Conservation (phyloP, 106 monocot species). For the Amphibolis antarctica region DNA sequence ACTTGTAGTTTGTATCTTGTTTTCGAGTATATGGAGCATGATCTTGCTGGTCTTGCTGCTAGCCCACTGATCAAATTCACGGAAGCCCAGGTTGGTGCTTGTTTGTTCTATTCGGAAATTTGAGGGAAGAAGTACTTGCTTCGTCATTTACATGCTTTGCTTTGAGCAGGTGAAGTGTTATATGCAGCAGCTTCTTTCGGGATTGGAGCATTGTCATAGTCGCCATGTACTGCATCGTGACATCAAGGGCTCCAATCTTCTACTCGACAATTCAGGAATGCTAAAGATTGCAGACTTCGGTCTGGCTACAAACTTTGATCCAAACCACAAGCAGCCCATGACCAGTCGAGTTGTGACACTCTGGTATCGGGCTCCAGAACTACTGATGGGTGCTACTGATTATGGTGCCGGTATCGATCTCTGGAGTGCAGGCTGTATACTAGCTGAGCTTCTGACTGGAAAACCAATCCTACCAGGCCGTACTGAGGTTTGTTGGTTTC, state of each 20-base stretch:
- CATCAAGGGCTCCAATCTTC: constrained; percentile 25
- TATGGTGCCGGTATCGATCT: constrained; percentile 25
- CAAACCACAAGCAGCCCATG: constrained; percentile 12
- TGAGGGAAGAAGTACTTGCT: background rate
- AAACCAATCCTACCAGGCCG: constrained; percentile 25
- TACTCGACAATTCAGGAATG: constrained; percentile 18
- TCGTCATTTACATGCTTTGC: background rate
- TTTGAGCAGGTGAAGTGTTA: constrained; percentile 22
- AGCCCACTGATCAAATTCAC: constrained; percentile 17
- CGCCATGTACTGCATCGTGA: constrained; percentile 20
- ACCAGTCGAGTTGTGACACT: constrained; percentile 28
- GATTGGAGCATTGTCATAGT: constrained; percentile 21
- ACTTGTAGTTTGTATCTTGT: constrained; percentile 39
- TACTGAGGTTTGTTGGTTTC: constrained; percentile 15
- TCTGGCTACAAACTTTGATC: constrained; percentile 16
- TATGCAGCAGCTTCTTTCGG: constrained; percentile 20
- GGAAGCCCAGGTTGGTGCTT: constrained; percentile 17
- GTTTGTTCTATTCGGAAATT: background rate
- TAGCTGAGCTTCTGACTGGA: constrained; percentile 15
- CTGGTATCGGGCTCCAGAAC: constrained; percentile 28
- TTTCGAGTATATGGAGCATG: constrained; percentile 31
- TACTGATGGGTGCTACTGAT: constrained; percentile 21
- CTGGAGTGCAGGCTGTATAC: constrained; percentile 25
- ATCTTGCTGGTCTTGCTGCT: constrained; percentile 21
- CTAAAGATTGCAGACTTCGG: constrained; percentile 29